Evolutionary conservation across 176 grass and related monocot species (phyloP).

Genomic region (Rhynchospora pubera): DNA sequence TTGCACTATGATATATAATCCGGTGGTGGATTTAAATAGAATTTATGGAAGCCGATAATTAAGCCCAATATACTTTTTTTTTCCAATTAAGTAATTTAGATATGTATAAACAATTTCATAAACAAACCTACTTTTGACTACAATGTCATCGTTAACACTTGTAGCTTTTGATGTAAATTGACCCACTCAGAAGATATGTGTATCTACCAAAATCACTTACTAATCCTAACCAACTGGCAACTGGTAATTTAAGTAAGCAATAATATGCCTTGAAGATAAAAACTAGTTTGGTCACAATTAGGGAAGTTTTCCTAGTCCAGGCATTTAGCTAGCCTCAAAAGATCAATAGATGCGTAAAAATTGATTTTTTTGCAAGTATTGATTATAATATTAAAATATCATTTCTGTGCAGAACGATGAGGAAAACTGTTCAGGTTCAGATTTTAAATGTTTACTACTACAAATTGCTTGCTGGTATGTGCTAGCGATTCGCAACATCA

Average conservation of each 20-base stretch:
- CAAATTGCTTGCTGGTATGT: neutral
- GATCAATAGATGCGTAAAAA: neutral
- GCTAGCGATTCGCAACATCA: neutral
- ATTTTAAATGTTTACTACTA: neutral
- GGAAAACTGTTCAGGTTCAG: neutral
- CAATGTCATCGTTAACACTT: no score
- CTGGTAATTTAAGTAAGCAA: no score
- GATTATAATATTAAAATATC: neutral
- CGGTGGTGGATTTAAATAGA: neutral
- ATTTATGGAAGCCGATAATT: no score
- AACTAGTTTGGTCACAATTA: neutral
- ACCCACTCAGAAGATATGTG: no score
- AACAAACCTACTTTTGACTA: no score
- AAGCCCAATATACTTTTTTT: no score
- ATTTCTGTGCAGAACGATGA: conserved; percentile 8
- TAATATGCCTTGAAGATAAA: neutral
- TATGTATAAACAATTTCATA: no score
- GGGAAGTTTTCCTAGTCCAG: neutral
- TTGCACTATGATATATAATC: neutral
- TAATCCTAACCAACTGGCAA: no score
- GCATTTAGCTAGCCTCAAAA: neutral
- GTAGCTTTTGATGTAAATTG: no score
- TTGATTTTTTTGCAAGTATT: neutral
- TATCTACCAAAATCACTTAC: no score
- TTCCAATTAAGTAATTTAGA: no score